phyloP scores from a whole-genome alignment of 495 filamentous ascomycete species.

The Bombardia bombarda region DNA sequence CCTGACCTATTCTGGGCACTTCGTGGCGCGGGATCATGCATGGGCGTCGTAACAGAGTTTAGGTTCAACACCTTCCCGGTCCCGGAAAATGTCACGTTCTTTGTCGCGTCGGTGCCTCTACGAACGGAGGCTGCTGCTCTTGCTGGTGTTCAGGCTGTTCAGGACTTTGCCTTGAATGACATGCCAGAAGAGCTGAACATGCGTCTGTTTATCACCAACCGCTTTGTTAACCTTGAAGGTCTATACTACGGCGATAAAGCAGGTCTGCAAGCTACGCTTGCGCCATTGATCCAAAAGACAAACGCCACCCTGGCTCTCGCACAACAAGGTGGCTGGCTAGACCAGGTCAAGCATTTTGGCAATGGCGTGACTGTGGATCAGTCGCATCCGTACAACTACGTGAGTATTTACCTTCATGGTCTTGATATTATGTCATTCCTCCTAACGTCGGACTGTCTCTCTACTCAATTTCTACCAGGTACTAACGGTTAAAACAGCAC shows the following conservation, averaged over 20 bases:
- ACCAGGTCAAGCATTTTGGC: constrained; percentile 34
- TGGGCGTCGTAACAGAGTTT: constrained; percentile 34
- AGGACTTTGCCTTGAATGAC: constrained; percentile 28
- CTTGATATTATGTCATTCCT: neutral
- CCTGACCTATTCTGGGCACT: constrained; percentile 38
- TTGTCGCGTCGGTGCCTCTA: constrained; percentile 28
- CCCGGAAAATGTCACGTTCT: constrained; percentile 34
- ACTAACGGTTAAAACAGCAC: too few species aligned
- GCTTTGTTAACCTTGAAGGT: constrained; percentile 35
- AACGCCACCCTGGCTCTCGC: constrained; percentile 24
- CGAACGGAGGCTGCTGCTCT: constrained; percentile 14
- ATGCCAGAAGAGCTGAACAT: constrained; percentile 39
- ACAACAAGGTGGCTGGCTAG: constrained; percentile 30
- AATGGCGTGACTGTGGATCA: constrained; percentile 32
- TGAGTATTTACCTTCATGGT: constrained; percentile 1
- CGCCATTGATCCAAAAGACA: constrained; percentile 26
- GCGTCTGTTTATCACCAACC: constrained; percentile 32
- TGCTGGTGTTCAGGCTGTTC: constrained; percentile 25
- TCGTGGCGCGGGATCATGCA: constrained; percentile 33
- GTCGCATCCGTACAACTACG: constrained; percentile 16
- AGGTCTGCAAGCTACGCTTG: constrained; percentile 23
- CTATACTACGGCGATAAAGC: constrained; percentile 33
- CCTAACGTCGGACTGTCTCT: too few species aligned
- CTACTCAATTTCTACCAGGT: too few species aligned
- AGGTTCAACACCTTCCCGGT: constrained; percentile 36